Evolutionary conservation across 2,329 filamentous ascomycete genomes (phyloP).

Genomic region (Aspergillus sp.): DNA sequence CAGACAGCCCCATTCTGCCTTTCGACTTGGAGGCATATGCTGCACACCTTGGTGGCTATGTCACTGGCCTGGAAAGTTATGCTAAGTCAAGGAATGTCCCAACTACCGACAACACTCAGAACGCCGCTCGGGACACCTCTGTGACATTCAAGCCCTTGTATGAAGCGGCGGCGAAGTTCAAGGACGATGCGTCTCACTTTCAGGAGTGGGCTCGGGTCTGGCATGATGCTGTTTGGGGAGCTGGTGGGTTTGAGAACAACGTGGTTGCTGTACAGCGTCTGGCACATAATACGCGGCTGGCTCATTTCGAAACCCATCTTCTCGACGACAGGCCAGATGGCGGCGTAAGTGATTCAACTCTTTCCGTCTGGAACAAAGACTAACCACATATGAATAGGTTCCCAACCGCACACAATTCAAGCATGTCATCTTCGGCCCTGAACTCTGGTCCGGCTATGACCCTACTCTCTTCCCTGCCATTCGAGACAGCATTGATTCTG

Average conservation of each 20-base stretch:
- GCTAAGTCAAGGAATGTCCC: slow-evolving; percentile 56
- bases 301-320: slow-evolving; percentile 77
- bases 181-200: slow-evolving; percentile 64
- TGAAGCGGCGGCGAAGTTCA: slow-evolving; percentile 64
- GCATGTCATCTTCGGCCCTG: slow-evolving; percentile 85
- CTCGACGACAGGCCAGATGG: slow-evolving; percentile 71
- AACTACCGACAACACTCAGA: slow-evolving; percentile 19
- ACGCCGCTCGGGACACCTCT: slow-evolving; percentile 22
- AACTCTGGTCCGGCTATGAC: slow-evolving; percentile 71
- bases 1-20: slow-evolving; percentile 77
- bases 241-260: slow-evolving; percentile 74
- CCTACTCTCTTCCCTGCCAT: slow-evolving; percentile 78
- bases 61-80: slow-evolving; percentile 68
- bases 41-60: slow-evolving; percentile 63
- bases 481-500: slow-evolving; percentile 71
- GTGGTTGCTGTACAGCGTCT: slow-evolving; percentile 67
- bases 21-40: slow-evolving; percentile 79
- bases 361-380: neutral
- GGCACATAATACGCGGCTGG: slow-evolving; percentile 77
- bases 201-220: slow-evolving; percentile 75
- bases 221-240: slow-evolving; percentile 69
- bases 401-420: slow-evolving; percentile 91
- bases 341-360: slow-evolving; percentile 63
- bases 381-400: slow-evolving; percentile 54
- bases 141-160: slow-evolving; percentile 62